phyloP scores from a whole-genome alignment of 176 grass and related monocot species.

The Eleusine coracana region DNA sequence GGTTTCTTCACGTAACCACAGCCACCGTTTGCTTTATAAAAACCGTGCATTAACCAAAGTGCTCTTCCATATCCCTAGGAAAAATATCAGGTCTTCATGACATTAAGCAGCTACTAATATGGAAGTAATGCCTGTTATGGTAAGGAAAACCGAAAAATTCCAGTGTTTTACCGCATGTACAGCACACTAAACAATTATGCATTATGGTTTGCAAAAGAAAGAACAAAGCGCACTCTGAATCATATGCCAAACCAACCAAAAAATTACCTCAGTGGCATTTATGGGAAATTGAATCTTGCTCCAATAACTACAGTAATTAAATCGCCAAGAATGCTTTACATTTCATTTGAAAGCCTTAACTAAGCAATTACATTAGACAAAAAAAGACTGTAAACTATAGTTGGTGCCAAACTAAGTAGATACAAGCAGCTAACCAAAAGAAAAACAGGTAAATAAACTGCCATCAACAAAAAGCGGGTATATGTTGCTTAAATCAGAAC shows the following conservation, averaged over 20 bases:
- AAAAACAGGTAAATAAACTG: background rate
- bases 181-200: background rate
- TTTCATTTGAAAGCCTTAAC: background rate
- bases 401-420: background rate
- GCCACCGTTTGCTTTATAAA: conserved; percentile 85
- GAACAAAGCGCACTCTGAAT: background rate
- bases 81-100: conserved; percentile 3
- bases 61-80: conserved; percentile 85
- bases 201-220: background rate
- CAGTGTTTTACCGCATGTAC: background rate
- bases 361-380: background rate
- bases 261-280: background rate
- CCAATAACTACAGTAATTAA: background rate
- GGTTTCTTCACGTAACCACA: conserved; percentile 97
- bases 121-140: background rate
- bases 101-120: conserved; percentile 4
- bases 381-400: background rate
- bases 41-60: conserved; percentile 96
- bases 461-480: background rate
- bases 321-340: background rate
- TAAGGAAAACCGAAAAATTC: background rate
- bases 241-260: background rate
- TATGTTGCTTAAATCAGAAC: conserved; percentile 16
- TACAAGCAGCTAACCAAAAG: background rate
- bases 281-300: background rate